Conservation (phyloP, 202 grass and related monocot genomes). For the Carex arenaria region DNA sequence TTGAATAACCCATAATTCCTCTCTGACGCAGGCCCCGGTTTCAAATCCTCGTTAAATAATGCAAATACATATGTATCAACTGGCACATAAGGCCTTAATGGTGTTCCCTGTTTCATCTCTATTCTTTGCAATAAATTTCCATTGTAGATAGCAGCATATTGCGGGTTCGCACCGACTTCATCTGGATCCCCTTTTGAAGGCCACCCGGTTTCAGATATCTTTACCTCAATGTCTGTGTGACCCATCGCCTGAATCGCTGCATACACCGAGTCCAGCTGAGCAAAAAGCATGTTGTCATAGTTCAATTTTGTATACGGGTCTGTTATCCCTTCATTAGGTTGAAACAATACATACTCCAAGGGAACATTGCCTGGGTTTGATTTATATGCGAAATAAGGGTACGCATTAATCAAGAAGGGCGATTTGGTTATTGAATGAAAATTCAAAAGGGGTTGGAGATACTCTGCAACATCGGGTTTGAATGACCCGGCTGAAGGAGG, state of each 20-base stretch:
- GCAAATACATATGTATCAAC: slow-evolving; percentile 83
- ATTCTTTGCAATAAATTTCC: slow-evolving; percentile 67
- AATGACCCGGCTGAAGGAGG: slow-evolving; percentile 72
- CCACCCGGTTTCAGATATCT: slow-evolving; percentile 92
- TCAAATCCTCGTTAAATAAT: slow-evolving; percentile 91
- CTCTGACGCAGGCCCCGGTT: slow-evolving; percentile 79
- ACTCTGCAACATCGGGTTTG: slow-evolving; percentile 27
- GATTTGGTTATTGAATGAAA: slow-evolving; percentile 63
- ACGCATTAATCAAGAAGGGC: slow-evolving; percentile 88
- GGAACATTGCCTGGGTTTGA: slow-evolving; percentile 46
- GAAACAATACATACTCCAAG: slow-evolving; percentile 73
- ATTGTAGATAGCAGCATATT: slow-evolving; percentile 70
- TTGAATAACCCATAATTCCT: slow-evolving; percentile 86
- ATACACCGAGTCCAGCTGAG: slow-evolving; percentile 90
- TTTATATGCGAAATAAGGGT: slow-evolving; percentile 86
- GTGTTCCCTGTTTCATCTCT: slow-evolving; percentile 76
- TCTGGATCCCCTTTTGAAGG: slow-evolving; percentile 72
- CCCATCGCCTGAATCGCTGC: slow-evolving; percentile 56
- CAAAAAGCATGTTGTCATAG: slow-evolving; percentile 98
- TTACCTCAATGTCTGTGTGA: slow-evolving; percentile 57
- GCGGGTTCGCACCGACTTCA: slow-evolving; percentile 64
- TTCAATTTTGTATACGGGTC: slow-evolving; percentile 51
- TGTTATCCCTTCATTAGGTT: slow-evolving; percentile 41
- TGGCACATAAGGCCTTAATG: slow-evolving; percentile 53
- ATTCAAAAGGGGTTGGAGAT: slow-evolving; percentile 51